phyloP scores from a whole-genome alignment of 2,329 filamentous ascomycete species.

The Pyrenophora tritici-repentis region DNA sequence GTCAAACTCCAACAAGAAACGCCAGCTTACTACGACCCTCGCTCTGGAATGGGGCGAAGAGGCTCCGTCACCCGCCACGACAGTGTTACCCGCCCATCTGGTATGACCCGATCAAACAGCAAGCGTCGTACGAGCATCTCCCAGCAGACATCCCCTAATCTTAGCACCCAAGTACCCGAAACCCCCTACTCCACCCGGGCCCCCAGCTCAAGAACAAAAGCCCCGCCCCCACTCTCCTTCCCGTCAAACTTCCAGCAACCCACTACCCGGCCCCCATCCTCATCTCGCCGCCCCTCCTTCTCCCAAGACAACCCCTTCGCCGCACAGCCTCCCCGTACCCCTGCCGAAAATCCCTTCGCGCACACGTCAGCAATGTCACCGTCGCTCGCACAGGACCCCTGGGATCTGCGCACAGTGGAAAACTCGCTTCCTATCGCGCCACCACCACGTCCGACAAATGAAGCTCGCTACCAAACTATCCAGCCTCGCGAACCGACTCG shows the following conservation, averaged over 20 bases:
- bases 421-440: conserved; percentile 22
- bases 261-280: conserved; percentile 19
- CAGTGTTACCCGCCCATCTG: conserved; percentile 24
- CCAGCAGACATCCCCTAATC: conserved; percentile 26
- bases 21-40: conserved; percentile 30
- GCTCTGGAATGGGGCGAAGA: conserved; percentile 18
- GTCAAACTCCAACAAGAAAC: conserved; percentile 27
- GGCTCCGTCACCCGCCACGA: conserved; percentile 26
- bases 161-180: conserved; percentile 16
- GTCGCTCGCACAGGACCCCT: conserved; percentile 25
- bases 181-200: conserved; percentile 20
- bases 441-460: neutral
- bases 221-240: conserved; percentile 26
- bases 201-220: conserved; percentile 22
- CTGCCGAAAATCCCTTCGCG: neutral
- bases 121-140: conserved; percentile 30
- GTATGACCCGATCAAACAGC: conserved; percentile 23
- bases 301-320: conserved; percentile 28
- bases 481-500: conserved; percentile 20
- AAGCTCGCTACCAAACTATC: conserved; percentile 17
- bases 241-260: conserved; percentile 21
- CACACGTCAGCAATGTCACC: conserved; percentile 10
- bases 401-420: conserved; percentile 31
- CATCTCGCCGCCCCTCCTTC: conserved; percentile 29
- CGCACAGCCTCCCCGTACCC: conserved; percentile 2